Percentiles rank a stretch among this genome's conserved stretches.
Conservation (phyloP, 495 filamentous ascomycete species). For the Hypoxylon fuscum region DNA sequence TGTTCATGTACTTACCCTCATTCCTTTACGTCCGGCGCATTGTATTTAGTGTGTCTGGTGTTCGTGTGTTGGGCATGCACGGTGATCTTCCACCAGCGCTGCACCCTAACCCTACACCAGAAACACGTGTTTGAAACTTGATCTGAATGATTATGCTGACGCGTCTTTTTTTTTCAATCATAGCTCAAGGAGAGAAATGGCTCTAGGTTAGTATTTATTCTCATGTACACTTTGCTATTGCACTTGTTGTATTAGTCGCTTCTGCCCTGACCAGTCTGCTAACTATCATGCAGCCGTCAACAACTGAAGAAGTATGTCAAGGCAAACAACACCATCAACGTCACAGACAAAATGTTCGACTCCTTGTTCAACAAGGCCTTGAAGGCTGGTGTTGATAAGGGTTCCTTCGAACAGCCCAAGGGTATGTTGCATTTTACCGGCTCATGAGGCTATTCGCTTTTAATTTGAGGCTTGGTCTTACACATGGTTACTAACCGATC, state of each 20-base stretch:
- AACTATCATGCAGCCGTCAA: constrained; percentile 73
- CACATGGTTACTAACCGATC: constrained; percentile 28
- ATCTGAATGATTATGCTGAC: constrained; percentile 55
- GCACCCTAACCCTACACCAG: constrained; percentile 21
- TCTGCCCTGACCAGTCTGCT: constrained; percentile 39
- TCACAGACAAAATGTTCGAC: constrained; percentile 79
- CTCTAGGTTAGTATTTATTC: constrained; percentile 62
- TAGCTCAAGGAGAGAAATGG: constrained; percentile 74
- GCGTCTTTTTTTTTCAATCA: constrained; percentile 41
- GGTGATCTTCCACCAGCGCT: constrained; percentile 26
- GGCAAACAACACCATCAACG: constrained; percentile 89
- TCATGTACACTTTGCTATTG: constrained; percentile 9
- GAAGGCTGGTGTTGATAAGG: constrained; percentile 87
- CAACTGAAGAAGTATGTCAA: constrained; percentile 98
- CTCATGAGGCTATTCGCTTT: constrained; percentile 1
- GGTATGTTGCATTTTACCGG: constrained; percentile 64
- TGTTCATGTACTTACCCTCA: constrained; percentile 64
- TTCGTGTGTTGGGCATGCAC: constrained; percentile 35
- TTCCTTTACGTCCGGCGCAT: constrained; percentile 53
- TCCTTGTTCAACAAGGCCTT: constrained; percentile 93
- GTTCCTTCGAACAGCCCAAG: constrained; percentile 92
- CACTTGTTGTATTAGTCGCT: constrained; percentile 15
- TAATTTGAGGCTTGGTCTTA: neutral
- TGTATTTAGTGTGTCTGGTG: constrained; percentile 34
- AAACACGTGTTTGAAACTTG: constrained; percentile 17